Evolutionary conservation across 768 basidiomycete species (phyloP).

Genomic region (Pluteus cervinus): DNA sequence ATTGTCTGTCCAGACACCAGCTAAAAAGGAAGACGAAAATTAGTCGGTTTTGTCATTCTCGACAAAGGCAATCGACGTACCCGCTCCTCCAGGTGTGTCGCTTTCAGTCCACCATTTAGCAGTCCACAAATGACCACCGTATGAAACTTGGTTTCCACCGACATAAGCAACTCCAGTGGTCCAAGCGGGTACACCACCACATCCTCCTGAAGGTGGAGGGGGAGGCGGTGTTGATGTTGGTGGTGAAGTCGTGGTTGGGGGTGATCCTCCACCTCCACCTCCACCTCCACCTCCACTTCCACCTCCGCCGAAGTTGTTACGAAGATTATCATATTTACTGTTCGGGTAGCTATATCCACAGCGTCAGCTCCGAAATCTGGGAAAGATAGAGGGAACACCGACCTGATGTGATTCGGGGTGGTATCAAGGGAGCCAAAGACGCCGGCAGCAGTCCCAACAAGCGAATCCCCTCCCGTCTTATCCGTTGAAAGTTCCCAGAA

Average conservation of each 20-base stretch:
- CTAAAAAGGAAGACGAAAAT: conserved; percentile 19
- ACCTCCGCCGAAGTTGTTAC: conserved; percentile 48
- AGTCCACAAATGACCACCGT: conserved; percentile 53
- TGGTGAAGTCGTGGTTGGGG: conserved; percentile 13
- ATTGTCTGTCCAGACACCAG: conserved; percentile 49
- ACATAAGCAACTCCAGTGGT: conserved; percentile 38
- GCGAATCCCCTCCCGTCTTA: conserved; percentile 50
- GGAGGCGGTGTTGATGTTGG: conserved; percentile 14
- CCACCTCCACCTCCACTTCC: too few species aligned
- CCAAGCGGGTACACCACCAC: conserved; percentile 15
- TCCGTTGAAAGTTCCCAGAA: conserved; percentile 73
- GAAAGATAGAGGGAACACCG: conserved; percentile 7
- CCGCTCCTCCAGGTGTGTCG: conserved; percentile 47
- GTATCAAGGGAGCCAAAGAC: conserved; percentile 51
- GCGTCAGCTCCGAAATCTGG: not conserved
- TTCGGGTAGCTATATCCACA: conserved; percentile 44
- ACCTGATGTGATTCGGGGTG: conserved; percentile 63
- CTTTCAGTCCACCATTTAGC: conserved; percentile 60
- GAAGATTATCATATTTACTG: conserved; percentile 69
- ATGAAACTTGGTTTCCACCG: conserved; percentile 40
- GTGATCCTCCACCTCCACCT: too few species aligned
- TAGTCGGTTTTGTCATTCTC: not conserved
- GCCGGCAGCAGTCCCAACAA: conserved; percentile 43
- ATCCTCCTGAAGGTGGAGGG: conserved; percentile 17
- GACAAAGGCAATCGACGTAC: conserved; percentile 22